Conservation (phyloP, 2,329 filamentous ascomycete species). For the Apiospora malaysiana region DNA sequence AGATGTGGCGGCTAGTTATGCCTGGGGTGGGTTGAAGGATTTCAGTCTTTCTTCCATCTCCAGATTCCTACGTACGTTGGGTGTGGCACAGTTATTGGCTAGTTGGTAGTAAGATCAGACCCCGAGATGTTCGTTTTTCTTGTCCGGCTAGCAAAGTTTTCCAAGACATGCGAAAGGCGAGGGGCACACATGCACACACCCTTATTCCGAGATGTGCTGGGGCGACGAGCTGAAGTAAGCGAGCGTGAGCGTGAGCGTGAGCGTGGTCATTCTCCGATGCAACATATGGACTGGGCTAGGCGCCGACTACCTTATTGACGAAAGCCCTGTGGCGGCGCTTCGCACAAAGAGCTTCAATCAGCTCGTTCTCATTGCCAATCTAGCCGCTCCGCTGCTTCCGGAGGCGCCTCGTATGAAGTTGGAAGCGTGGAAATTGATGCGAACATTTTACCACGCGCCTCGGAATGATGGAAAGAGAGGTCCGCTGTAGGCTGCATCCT, state of each 20-base stretch:
- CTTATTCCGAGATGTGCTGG: not conserved
- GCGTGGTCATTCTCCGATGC: not conserved
- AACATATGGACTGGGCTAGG: slow-evolving; percentile 4
- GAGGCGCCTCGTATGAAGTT: slow-evolving; percentile 1
- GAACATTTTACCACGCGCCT: not conserved
- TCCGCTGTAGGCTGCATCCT: not conserved
- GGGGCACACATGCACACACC: not conserved
- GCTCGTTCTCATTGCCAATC: not conserved
- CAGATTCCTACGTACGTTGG: not conserved
- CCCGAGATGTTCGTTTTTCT: not conserved
- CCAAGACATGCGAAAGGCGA: slow-evolving; percentile 2
- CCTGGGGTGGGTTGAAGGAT: not conserved
- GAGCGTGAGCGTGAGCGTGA: slow-evolving; percentile 1
- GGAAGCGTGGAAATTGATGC: not conserved
- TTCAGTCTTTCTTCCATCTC: not conserved
- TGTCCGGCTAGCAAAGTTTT: not conserved
- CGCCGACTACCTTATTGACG: slow-evolving; percentile 6
- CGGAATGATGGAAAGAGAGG: not conserved
- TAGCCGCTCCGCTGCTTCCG: slow-evolving; percentile 14
- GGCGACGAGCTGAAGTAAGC: slow-evolving; percentile 7
- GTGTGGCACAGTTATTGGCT: slow-evolving; percentile 11
- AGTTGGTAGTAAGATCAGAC: not conserved
- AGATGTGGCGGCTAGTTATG: not conserved
- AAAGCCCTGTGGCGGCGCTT: not conserved
- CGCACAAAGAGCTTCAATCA: not conserved